Evolutionary conservation across 2,329 filamentous ascomycete genomes (phyloP).

Genomic region (Pseudogymnoascus sp.): DNA sequence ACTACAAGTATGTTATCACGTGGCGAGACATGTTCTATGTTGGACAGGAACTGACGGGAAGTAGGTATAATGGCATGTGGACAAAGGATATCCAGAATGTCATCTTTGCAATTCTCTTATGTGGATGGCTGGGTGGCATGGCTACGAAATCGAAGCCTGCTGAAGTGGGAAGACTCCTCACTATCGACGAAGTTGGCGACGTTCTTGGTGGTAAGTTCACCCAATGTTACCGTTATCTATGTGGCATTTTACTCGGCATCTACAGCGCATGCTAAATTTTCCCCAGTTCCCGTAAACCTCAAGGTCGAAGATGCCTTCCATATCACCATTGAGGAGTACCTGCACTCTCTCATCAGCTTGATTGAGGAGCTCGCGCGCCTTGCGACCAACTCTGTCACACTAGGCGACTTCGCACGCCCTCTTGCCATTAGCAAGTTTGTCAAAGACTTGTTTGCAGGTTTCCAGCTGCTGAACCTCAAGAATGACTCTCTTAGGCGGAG

Average conservation of each 20-base stretch:
- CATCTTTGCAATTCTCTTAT: constrained; percentile 48
- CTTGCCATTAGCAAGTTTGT: constrained; percentile 84
- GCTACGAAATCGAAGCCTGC: constrained; percentile 43
- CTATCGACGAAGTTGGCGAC: constrained; percentile 77
- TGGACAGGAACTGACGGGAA: constrained; percentile 13
- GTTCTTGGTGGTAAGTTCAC: constrained; percentile 57
- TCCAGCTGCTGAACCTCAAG: constrained; percentile 95
- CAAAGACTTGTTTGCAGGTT: constrained; percentile 91
- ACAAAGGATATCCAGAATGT: constrained; percentile 74
- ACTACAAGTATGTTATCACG: constrained; percentile 67
- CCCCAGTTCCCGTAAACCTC: constrained; percentile 75
- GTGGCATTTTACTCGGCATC: not conserved
- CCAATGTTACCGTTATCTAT: not conserved
- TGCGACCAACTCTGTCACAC: constrained; percentile 87
- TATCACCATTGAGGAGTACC: constrained; percentile 93
- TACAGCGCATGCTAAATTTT: constrained; percentile 12
- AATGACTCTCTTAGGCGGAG: constrained; percentile 84
- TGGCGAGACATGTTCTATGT: not conserved
- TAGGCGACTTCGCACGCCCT: constrained; percentile 79
- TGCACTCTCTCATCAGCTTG: constrained; percentile 76
- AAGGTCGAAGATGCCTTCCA: constrained; percentile 89
- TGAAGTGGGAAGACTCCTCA: constrained; percentile 62
- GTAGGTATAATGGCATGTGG: constrained; percentile 77
- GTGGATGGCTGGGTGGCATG: constrained; percentile 74
- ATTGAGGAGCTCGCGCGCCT: constrained; percentile 86